Evolutionary conservation across 2,329 filamentous ascomycete species (phyloP).

Genomic region (Penicillium glabrum): DNA sequence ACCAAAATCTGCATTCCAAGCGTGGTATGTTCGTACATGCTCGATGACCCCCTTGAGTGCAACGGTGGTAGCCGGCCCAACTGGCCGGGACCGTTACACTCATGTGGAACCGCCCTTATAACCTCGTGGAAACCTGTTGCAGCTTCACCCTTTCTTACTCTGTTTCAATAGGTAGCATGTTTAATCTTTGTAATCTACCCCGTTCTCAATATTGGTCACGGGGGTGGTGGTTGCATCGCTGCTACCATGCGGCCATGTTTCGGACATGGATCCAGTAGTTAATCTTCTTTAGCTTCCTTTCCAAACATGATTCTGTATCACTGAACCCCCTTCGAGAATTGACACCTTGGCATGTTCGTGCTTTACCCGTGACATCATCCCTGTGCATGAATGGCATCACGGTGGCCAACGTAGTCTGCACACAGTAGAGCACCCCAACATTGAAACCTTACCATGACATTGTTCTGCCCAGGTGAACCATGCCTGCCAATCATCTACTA

Average conservation of each 20-base stretch:
- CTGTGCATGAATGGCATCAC: conserved; percentile 7
- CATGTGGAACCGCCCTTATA: conserved; percentile 22
- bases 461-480: not conserved
- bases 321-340: not conserved
- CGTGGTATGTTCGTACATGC: conserved; percentile 21
- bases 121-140: conserved; percentile 7
- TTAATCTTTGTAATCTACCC: not conserved
- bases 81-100: conserved; percentile 27
- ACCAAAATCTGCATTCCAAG: conserved; percentile 7
- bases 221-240: conserved; percentile 5
- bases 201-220: not conserved
- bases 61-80: conserved; percentile 30
- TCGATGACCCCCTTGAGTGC: conserved; percentile 29
- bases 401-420: not conserved
- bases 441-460: conserved; percentile 10
- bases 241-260: conserved; percentile 6
- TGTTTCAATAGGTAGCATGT: not conserved
- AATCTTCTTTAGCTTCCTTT: not conserved
- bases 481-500: conserved; percentile 17
- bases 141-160: not conserved
- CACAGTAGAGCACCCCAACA: not conserved
- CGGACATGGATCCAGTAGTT: not conserved
- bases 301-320: not conserved
- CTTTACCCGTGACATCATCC: conserved; percentile 10
- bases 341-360: not conserved